Percentiles rank a stretch among this genome's conserved stretches.
Conservation (phyloP, 2,329 filamentous ascomycete species). For the Ceratocystis papillata region DNA sequence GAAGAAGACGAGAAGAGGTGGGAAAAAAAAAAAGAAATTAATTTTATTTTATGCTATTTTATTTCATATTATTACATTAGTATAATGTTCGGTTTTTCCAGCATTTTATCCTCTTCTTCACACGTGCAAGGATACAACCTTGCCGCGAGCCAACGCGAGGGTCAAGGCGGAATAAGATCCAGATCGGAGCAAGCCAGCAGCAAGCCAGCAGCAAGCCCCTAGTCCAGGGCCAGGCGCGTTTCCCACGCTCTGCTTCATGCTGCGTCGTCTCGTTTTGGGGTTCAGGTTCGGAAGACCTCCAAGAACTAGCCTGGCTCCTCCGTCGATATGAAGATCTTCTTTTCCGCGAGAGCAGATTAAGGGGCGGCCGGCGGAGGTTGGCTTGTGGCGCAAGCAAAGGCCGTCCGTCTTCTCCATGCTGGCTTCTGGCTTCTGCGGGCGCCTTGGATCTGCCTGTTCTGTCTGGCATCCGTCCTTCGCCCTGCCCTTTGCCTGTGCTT, state of each 20-base stretch:
- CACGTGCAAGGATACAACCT: constrained; percentile 8
- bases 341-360: neutral
- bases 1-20: neutral
- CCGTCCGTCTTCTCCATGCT: too few species aligned
- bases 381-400: too few species aligned
- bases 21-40: neutral
- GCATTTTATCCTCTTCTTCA: neutral
- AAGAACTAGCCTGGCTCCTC: neutral
- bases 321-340: constrained; percentile 2
- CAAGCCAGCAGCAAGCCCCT: neutral
- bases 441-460: too few species aligned
- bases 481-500: too few species aligned
- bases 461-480: too few species aligned
- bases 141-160: constrained; percentile 10
- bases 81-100: too few species aligned
- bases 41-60: neutral
- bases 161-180: constrained; percentile 13
- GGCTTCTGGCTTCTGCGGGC: too few species aligned
- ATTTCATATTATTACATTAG: neutral
- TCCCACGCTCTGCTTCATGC: neutral
- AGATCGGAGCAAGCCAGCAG: constrained; percentile 1
- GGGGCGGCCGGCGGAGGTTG: neutral
- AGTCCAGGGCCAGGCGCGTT: too few species aligned
- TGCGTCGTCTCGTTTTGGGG: neutral
- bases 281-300: neutral